phyloP scores from a whole-genome alignment of 225 moss, liverwort and hornwort genomes.

The Polytrichum commune region DNA sequence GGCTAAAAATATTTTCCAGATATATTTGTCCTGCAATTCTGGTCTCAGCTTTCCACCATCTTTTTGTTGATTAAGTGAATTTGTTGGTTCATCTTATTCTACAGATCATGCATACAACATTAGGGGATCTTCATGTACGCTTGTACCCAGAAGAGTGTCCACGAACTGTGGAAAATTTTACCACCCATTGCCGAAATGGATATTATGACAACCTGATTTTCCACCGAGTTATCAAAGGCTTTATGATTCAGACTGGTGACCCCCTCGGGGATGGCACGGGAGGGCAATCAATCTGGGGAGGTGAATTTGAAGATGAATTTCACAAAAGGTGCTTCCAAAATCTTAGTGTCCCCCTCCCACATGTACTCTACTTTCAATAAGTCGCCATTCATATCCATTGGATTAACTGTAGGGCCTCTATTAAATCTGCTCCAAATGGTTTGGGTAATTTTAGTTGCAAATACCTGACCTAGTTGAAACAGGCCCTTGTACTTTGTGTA shows the following conservation, averaged over 20 bases:
- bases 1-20: no score
- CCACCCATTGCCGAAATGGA: constrained; percentile 98
- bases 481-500: no score
- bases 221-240: constrained; percentile 99
- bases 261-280: constrained; percentile 99
- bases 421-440: no score
- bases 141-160: constrained; percentile 99
- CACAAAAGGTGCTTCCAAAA: constrained; percentile 75
- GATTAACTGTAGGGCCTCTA: no score
- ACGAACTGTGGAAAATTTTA: constrained; percentile 97
- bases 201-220: constrained; percentile 99
- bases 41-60: no score
- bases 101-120: constrained; percentile 89
- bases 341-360: background rate
- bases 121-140: constrained; percentile 88
- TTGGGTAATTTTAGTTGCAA: no score
- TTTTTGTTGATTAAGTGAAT: no score
- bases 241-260: constrained; percentile 99
- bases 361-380: no score
- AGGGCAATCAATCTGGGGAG: constrained; percentile 98
- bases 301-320: constrained; percentile 99
- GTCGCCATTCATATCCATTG: no score
- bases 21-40: no score
- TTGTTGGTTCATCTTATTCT: no score
- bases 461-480: no score